Conservation (phyloP, 345 rosid genomes). For the Salix udensis region DNA sequence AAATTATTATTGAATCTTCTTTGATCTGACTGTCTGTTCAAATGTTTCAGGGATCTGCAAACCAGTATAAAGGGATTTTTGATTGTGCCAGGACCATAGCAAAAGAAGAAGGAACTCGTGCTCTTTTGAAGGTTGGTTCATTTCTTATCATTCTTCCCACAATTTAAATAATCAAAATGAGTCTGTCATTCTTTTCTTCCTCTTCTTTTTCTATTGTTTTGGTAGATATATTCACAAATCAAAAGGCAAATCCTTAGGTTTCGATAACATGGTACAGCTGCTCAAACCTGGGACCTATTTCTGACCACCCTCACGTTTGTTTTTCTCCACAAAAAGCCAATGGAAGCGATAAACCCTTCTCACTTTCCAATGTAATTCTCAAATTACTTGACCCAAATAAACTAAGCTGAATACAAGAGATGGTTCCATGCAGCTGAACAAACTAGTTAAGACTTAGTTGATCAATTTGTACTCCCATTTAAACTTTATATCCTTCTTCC, state of each 20-base stretch:
- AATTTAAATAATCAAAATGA: not conserved
- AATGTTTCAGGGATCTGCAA: conserved; percentile 64
- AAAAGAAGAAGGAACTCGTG: conserved; percentile 81
- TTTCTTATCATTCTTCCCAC: not conserved
- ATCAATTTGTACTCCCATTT: too few relatives aligned
- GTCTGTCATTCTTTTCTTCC: not conserved
- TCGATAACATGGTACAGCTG: not conserved
- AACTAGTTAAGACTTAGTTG: too few relatives aligned
- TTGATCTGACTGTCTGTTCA: not conserved
- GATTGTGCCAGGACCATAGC: conserved; percentile 82
- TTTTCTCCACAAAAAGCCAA: too few relatives aligned
- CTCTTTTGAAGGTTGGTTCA: conserved; percentile 70
- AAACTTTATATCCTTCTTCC: too few relatives aligned
- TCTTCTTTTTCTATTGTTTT: not conserved
- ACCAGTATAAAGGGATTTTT: conserved; percentile 73
- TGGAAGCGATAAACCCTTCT: not conserved
- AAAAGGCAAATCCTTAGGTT: not conserved
- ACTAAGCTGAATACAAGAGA: not conserved
- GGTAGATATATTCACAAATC: not conserved
- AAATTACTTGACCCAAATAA: not conserved
- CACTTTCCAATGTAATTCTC: not conserved
- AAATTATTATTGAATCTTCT: not conserved
- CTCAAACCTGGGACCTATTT: not conserved
- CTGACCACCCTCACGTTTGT: too few relatives aligned
- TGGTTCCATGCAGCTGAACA: too few relatives aligned